Base-by-base conservation (phyloP, 1,284 basidiomycete genomes). In the Sparassis latifolia region DNA sequence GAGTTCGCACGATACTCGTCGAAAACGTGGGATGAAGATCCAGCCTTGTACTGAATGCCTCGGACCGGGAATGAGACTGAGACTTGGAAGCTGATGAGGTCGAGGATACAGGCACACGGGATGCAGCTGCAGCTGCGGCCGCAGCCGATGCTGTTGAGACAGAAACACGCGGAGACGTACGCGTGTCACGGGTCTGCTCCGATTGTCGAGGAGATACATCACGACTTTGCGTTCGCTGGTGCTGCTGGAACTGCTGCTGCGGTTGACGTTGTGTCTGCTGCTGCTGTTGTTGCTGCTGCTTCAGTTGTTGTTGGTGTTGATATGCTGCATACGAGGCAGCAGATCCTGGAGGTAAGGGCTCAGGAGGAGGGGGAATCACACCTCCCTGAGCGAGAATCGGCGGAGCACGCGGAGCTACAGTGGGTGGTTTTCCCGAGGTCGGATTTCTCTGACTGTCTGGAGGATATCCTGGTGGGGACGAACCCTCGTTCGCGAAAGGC, bases 11-110 rank as follows among this genome's bases (percentile, higher is more conserved):
- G 62, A 86, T 82, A 43, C 69, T 78, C 20, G 77, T 61, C 2
- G 82, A 81, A 58, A 87, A 87, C 0, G 86, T 86, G 0, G 82
- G 71, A 43, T 79, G 75, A 10, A 86, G 74, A 27, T 79, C 74
- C 27, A 63, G 68, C 46, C 66, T 70, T 6, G 74, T 60, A 0
- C 75, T 81, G 58, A 75, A 83, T 0, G 67, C 64, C 20, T 33
- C 71, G 59, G 40, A 59, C 60, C 42, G 42, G 27, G 52, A n/a
- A 58, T 57, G 42, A 20, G 20, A 20, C 55, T 32, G 52, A 33
- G 32, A 40, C 42, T 48, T 3, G 27, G 58, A 38, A 30, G 63
- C 62, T 40, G 60, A 58, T 20, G 52, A 47, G 27, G 59, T 42
- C 49, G 54, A 45, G 50, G 42, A 12, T 20, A 20, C 32, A 5